Base-by-base conservation (phyloP, 1,284 basidiomycete species). In the Malassezia caprae region DNA sequence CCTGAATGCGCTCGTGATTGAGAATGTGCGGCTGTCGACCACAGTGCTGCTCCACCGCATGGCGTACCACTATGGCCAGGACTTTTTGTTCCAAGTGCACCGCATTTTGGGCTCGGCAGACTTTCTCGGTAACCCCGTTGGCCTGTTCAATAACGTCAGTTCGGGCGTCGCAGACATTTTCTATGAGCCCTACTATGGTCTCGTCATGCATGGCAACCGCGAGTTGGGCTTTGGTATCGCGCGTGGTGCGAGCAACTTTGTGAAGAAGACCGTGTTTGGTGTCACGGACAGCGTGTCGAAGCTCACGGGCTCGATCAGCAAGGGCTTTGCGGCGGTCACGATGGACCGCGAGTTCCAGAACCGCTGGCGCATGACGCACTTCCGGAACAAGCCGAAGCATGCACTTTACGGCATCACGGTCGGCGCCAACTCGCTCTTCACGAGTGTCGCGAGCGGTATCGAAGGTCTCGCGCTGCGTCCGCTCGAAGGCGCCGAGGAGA, bases 121-220 rank as follows among this genome's bases (percentile, higher is more conserved):
- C 76, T 96, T 98, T 77, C 68, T 82, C 34, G 63, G 76, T 24
- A 78, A 78, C 83, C 93, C 93, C 5, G 90, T 96, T 27, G 93
- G 93, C 12, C 80, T 99, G 48, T 98, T 99, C 80, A 96, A 88
- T 60, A 98, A 96, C 70, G 91, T 99, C 71, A 93, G 89, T 71
- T 96, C 90, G 23, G 94, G 94, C n/a, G 89, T 98, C 8, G 87
- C 88, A 44, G 94, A 98, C 75, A 91, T 98, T 64, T 98, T 98
- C 79, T 96, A 98, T 70, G 94, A 96, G 76, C 94, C 94, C 24
- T 96, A 93, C 79, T 87, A 94, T 60, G 93, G 93, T 32, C 87
- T 93, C 31, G 87, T 99, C 53, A 89, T 96, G 83, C 90, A 94
- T 69, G 94, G 94, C 15, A 91, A 94, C 76, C 85, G 84, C 68